Evolutionary conservation across 1,139 yeast species (phyloP).

Genomic region (Eremothecium cymbalariae): DNA sequence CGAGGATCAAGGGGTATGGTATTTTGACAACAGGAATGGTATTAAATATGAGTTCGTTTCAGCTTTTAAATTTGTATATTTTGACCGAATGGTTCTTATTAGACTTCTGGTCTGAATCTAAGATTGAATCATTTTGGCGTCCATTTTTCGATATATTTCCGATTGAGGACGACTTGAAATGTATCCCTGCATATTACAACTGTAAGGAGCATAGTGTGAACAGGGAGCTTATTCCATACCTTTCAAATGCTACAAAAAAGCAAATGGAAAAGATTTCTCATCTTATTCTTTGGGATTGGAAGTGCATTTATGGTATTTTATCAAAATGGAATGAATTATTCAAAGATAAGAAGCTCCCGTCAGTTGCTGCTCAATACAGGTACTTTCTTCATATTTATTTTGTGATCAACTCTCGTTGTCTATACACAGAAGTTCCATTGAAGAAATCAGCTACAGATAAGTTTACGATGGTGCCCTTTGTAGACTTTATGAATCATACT

Average conservation of each 20-base stretch:
- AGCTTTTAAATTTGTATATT: conserved; percentile 41
- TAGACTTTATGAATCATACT: conserved; percentile 80
- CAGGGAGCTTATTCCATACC: conserved; percentile 11
- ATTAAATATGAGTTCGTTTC: conserved; percentile 31
- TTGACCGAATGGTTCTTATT: conserved; percentile 37
- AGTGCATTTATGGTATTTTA: conserved; percentile 15
- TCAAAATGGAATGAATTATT: conserved; percentile 19
- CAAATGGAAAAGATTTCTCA: conserved; percentile 18
- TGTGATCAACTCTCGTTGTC: conserved; percentile 83
- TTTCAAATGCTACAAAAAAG: conserved; percentile 27
- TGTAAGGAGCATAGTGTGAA: conserved; percentile 9
- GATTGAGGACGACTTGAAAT: conserved; percentile 37
- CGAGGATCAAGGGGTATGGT: conserved; percentile 27
- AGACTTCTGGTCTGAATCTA: conserved; percentile 29
- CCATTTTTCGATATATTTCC: conserved; percentile 60
- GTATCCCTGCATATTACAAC: conserved; percentile 38
- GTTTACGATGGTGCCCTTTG: conserved; percentile 85
- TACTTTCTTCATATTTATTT: conserved; percentile 66
- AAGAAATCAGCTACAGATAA: conserved; percentile 46
- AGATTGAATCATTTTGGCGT: conserved; percentile 46
- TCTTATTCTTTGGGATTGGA: conserved; percentile 23
- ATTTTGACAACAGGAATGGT: conserved; percentile 19
- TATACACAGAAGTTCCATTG: conserved; percentile 63
- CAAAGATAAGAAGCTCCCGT: conserved; percentile 1
- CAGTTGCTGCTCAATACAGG: conserved; percentile 27